Conservation (phyloP, 345 rosid genomes). For the Populus alba region DNA sequence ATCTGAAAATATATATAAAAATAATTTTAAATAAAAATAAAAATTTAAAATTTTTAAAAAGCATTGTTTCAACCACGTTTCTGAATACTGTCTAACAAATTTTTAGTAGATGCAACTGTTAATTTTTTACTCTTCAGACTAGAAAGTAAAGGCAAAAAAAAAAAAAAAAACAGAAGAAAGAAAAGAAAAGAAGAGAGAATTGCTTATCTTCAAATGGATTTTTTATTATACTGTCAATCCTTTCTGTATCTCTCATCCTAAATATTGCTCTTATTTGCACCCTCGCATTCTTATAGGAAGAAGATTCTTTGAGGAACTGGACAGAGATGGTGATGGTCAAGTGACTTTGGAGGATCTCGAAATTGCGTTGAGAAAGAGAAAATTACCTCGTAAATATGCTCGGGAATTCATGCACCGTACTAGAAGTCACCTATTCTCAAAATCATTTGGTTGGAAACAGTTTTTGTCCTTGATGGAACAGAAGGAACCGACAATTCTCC, state of each 20-base stretch:
- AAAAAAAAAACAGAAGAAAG: too few relatives aligned
- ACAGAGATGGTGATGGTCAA: constrained; percentile 96
- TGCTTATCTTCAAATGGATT: neutral
- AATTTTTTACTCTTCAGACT: neutral
- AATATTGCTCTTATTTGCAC: constrained; percentile 6
- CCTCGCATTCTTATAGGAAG: constrained; percentile 50
- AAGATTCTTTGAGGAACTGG: constrained; percentile 96
- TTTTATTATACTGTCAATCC: neutral
- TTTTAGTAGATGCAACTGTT: neutral
- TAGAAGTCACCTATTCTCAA: constrained; percentile 84
- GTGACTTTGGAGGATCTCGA: constrained; percentile 94
- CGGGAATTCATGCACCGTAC: constrained; percentile 82
- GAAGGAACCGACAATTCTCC: constrained; percentile 93
- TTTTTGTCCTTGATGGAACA: constrained; percentile 98
- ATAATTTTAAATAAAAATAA: too few relatives aligned
- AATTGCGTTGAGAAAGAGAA: constrained; percentile 87
- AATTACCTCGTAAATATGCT: constrained; percentile 78
- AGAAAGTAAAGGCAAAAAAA: too few relatives aligned
- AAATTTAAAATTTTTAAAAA: too few relatives aligned
- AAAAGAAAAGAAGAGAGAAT: neutral
- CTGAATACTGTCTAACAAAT: too few relatives aligned
- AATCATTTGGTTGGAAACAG: constrained; percentile 97
- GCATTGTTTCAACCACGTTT: too few relatives aligned
- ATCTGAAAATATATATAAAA: too few relatives aligned
- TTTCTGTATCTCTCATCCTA: neutral